phyloP scores from a whole-genome alignment of 2,329 filamentous ascomycete genomes.

The Claviceps sp. region DNA sequence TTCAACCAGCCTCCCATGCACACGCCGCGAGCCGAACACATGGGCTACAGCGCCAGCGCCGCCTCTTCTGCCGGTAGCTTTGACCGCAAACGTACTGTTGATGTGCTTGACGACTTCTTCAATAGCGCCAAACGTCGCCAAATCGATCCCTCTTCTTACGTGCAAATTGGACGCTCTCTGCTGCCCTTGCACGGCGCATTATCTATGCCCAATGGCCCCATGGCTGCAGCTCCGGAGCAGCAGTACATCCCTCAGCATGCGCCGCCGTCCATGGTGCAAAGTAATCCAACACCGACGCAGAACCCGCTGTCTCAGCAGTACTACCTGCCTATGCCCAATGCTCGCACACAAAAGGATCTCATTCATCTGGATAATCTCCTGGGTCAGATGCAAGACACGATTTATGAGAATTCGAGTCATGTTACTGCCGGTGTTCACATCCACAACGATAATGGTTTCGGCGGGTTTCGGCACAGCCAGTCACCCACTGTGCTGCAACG shows the following conservation, averaged over 20 bases:
- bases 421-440: slow-evolving; percentile 70
- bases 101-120: slow-evolving; percentile 88
- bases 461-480: slow-evolving; percentile 44
- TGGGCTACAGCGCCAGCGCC: slow-evolving; percentile 42
- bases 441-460: slow-evolving; percentile 53
- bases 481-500: slow-evolving; percentile 33
- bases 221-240: slow-evolving; percentile 22
- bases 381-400: slow-evolving; percentile 89
- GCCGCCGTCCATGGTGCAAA: slow-evolving; percentile 33
- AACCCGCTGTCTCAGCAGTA: slow-evolving; percentile 55
- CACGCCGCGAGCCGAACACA: slow-evolving; percentile 41
- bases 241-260: slow-evolving; percentile 40
- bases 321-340: slow-evolving; percentile 72
- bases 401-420: slow-evolving; percentile 83
- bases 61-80: slow-evolving; percentile 34
- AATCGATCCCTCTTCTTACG: slow-evolving; percentile 80
- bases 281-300: slow-evolving; percentile 46
- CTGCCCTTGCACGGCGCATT: slow-evolving; percentile 65
- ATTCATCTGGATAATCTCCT: slow-evolving; percentile 90
- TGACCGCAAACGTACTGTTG: slow-evolving; percentile 69
- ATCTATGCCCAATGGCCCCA: slow-evolving; percentile 41
- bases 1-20: slow-evolving; percentile 54
- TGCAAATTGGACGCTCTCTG: slow-evolving; percentile 79
- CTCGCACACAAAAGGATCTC: slow-evolving; percentile 86
- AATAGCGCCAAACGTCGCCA: slow-evolving; percentile 83